Percentiles rank a stretch among this genome's conserved stretches.
These are phyloP conservation scores for Diddensiella transvaalensis DNA, from an alignment of 805 yeast species.

Conservation along the genomic window DNA sequence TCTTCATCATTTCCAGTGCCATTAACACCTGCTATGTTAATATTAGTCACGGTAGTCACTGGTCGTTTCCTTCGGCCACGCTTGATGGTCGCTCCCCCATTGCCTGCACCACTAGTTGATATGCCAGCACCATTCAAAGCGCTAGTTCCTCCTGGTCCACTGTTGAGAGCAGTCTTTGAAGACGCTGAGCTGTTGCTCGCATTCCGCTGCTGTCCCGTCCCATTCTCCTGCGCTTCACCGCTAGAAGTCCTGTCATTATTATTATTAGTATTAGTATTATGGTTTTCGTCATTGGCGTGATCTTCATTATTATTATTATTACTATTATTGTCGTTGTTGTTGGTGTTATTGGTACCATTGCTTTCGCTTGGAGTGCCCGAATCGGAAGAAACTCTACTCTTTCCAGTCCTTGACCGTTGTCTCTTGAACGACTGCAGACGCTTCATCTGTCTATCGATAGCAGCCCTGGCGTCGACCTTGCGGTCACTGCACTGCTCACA, in stretches of 20 bases:
- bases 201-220: too few species aligned
- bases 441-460: constrained; percentile 40
- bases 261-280: too few species aligned
- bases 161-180: too few species aligned
- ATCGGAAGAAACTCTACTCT: background rate
- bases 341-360: background rate
- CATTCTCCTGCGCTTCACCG: too few species aligned
- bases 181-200: too few species aligned
- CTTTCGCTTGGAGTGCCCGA: background rate
- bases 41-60: constrained; percentile 1
- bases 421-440: constrained; percentile 5
- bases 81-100: too few species aligned
- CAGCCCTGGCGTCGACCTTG: constrained; percentile 42
- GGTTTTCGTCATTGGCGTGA: too few species aligned
- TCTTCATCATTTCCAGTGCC: constrained; percentile 3
- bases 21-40: background rate
- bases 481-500: constrained; percentile 71
- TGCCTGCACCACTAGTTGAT: background rate
- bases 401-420: background rate
- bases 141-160: too few species aligned
- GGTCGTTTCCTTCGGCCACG: constrained; percentile 6
- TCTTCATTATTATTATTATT: too few species aligned
- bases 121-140: background rate
- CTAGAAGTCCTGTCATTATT: too few species aligned
- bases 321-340: background rate